Conservation (phyloP, 2,329 filamentous ascomycete species). For the Trichophyton schoenleinii region DNA sequence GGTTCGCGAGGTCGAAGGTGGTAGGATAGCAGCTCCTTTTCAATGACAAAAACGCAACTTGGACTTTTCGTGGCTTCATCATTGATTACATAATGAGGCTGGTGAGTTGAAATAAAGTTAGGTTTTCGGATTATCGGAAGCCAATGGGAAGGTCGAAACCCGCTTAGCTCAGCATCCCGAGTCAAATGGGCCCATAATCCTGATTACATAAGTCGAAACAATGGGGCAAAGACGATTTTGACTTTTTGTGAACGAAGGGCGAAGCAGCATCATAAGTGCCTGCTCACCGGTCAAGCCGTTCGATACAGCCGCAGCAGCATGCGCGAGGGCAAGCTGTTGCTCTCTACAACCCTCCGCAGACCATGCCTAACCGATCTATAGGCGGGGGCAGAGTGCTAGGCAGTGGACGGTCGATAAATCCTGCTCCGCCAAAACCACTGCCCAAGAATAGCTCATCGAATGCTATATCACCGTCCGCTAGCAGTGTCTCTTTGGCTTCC, state of each 20-base stretch:
- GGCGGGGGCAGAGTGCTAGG: conserved; percentile 87
- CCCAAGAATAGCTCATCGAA: conserved; percentile 31
- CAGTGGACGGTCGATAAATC: conserved; percentile 69
- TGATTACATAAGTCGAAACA: neutral
- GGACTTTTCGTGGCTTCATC: conserved; percentile 1
- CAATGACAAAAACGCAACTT: neutral
- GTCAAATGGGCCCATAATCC: neutral
- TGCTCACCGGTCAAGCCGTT: neutral
- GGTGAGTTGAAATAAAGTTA: neutral
- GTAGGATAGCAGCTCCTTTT: neutral
- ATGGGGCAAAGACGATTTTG: neutral
- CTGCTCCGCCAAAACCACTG: conserved; percentile 39
- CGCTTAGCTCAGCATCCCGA: neutral
- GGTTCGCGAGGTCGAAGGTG: neutral
- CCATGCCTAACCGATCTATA: conserved; percentile 74
- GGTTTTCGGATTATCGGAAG: neutral
- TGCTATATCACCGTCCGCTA: conserved; percentile 51
- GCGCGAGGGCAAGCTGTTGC: neutral
- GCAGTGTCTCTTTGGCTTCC: conserved; percentile 66
- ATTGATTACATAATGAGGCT: neutral
- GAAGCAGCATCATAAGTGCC: neutral
- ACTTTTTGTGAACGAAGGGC: neutral
- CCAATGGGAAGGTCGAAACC: neutral
- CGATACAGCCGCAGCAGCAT: neutral
- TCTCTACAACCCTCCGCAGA: conserved; percentile 8